Evolutionary conservation across 2,329 filamentous ascomycete species (phyloP).

Genomic region (Venturia oleaginea): DNA sequence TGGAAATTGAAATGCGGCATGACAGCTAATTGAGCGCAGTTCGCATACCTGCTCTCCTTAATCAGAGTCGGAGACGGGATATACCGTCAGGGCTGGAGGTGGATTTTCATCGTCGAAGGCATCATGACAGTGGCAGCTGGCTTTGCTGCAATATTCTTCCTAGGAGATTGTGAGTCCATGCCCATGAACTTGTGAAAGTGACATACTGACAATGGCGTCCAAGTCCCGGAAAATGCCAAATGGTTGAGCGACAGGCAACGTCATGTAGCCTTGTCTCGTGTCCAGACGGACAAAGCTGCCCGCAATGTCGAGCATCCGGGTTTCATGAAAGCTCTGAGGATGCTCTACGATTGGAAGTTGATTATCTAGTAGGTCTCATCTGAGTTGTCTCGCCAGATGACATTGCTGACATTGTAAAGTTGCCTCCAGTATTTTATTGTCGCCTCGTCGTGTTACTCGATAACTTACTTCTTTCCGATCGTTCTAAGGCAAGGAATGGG

Average conservation of each 20-base stretch:
- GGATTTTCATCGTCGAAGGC: constrained; percentile 20
- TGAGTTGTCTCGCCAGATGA: neutral
- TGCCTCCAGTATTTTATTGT: neutral
- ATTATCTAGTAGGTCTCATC: neutral
- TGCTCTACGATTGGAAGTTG: constrained; percentile 10
- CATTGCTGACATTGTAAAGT: neutral
- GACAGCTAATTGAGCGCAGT: neutral
- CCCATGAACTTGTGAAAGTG: neutral
- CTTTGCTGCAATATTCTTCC: constrained; percentile 21
- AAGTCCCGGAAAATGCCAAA: constrained; percentile 4
- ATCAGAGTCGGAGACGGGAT: constrained; percentile 25
- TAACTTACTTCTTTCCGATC: neutral
- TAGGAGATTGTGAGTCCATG: constrained; percentile 20
- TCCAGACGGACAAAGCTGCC: constrained; percentile 3
- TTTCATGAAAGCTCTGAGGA: neutral
- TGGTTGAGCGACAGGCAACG: constrained; percentile 8
- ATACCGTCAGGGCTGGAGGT: constrained; percentile 22
- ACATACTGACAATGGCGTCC: neutral
- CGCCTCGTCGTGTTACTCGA: neutral
- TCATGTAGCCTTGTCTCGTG: neutral
- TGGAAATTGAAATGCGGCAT: neutral
- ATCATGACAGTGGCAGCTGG: constrained; percentile 21
- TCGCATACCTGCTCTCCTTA: constrained; percentile 26
- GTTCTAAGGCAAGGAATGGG: constrained; percentile 5
- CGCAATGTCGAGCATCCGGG: constrained; percentile 2